Base-by-base conservation (phyloP, 371 early-diverging fungal genomes). In the Capillidium rhysosporum region DNA sequence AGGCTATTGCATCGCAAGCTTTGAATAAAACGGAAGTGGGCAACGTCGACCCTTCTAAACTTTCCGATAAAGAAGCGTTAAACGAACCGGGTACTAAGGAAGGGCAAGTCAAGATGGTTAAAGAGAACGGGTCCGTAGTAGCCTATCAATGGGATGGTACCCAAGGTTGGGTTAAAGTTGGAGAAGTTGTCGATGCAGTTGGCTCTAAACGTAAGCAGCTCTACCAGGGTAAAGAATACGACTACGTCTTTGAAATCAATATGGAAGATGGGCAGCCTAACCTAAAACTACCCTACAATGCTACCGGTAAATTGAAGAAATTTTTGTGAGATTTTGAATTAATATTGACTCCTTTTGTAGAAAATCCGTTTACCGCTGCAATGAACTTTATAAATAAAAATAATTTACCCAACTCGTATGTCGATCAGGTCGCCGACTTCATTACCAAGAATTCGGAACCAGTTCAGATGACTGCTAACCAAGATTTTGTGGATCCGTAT, bases 171-270 rank as follows among this genome's bases (percentile, higher is more conserved):
- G 54, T 65, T 48, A 93, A 93, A 63, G 75, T 96, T 49, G 98
- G 98, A 3, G 84, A 89, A 39, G 94, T 98, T 1, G 92, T 92
- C 0, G 92, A 95, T 62, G 82, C 90, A 0, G 80, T 81, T 25
- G 90, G 85, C 0, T 67, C 72, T 1, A 63, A 72, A 10, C 64
- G 77, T 30, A 92, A 89, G 61, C 80, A 86, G 59, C 58, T 80
- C 3, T 82, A 76, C 62, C 73, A 80, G 8, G 96, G 96, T 43
- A 71, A 76, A 45, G 92, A 94, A 59, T 98, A 96, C 61, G 98
- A 98, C 62, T 92, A 86, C 64, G 92, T 98, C 8, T 98, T 98
- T 71, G 94, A 93, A 59, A 86, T 98, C 30, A 96, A 96, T 59
- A 75, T 96, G 18, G 82, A 80, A 14, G 85, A 84, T 23, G 82